phyloP scores from a whole-genome alignment of 129 eudicot genomes.

The Lactuca sativa region DNA sequence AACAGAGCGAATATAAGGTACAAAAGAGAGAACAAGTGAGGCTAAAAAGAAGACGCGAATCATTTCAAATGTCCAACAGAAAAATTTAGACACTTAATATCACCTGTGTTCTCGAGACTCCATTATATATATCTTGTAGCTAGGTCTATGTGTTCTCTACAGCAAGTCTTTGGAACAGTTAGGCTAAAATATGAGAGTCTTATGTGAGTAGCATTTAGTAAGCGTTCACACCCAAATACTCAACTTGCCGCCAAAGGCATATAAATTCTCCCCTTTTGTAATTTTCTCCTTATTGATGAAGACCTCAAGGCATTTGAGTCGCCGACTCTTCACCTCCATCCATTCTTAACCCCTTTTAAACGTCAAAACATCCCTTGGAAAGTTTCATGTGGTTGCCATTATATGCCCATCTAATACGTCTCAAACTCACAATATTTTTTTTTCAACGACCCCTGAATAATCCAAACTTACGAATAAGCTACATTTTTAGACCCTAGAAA shows the following conservation, averaged over 20 bases:
- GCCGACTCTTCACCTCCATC: not conserved
- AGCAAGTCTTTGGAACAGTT: not conserved
- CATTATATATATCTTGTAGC: not conserved
- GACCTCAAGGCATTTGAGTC: conserved; percentile 1
- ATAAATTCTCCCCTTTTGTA: not conserved
- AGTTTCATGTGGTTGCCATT: conserved; percentile 12
- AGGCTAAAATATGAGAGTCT: not conserved
- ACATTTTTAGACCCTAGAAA: no score
- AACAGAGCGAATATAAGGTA: conserved; percentile 9
- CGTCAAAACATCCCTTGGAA: not conserved
- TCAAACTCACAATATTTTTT: no score
- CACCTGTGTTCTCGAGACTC: not conserved
- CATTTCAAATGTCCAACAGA: conserved; percentile 1
- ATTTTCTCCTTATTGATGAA: not conserved
- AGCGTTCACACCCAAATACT: not conserved
- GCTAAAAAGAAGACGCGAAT: not conserved
- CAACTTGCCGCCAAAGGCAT: not conserved
- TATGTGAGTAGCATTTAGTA: conserved; percentile 2
- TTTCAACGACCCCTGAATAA: no score
- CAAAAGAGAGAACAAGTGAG: not conserved
- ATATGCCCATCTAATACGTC: conserved; percentile 2
- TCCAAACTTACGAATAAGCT: no score
- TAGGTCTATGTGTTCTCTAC: no score
- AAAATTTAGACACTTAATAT: not conserved
- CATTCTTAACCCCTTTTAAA: conserved; percentile 5